A percentile compares a stretch with the other conserved stretches of the same genome.
These are phyloP conservation scores for Saksenaea vasiformis DNA, from an alignment of 371 early-diverging fungal genomes.

Conservation along the genomic window DNA sequence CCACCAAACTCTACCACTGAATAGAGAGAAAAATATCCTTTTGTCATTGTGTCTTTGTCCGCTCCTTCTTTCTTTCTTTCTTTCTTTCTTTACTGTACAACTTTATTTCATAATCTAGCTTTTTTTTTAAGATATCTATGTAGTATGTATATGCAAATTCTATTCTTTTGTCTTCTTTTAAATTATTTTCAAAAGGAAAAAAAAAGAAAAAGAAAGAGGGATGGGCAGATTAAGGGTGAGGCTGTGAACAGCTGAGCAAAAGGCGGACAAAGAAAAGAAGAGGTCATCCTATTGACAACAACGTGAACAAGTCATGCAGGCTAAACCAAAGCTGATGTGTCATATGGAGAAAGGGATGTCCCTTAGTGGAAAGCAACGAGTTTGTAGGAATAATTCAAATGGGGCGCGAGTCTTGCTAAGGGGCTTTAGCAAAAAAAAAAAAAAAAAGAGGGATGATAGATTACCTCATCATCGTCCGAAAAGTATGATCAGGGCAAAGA, in stretches of 20 bases:
- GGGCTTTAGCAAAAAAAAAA: too few relatives aligned
- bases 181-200: background rate
- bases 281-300: slow-evolving; percentile 3
- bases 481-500: too few relatives aligned
- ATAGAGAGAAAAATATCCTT: background rate
- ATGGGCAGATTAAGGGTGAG: background rate
- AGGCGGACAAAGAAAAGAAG: background rate
- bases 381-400: too few relatives aligned
- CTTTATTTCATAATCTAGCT: background rate
- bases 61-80: background rate
- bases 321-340: background rate
- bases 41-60: background rate
- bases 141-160: background rate
- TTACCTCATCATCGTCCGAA: too few relatives aligned
- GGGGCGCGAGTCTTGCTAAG: too few relatives aligned
- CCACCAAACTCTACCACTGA: slow-evolving; percentile 1
- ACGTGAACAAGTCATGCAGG: slow-evolving; percentile 3
- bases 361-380: too few relatives aligned
- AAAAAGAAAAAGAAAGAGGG: background rate
- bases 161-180: background rate
- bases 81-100: background rate
- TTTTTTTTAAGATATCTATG: background rate
- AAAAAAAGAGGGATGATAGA: too few relatives aligned
- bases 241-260: background rate
- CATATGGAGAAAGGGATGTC: background rate